Conservation (phyloP, 2,329 filamentous ascomycete genomes). For the Pyricularia pennisetigena region DNA sequence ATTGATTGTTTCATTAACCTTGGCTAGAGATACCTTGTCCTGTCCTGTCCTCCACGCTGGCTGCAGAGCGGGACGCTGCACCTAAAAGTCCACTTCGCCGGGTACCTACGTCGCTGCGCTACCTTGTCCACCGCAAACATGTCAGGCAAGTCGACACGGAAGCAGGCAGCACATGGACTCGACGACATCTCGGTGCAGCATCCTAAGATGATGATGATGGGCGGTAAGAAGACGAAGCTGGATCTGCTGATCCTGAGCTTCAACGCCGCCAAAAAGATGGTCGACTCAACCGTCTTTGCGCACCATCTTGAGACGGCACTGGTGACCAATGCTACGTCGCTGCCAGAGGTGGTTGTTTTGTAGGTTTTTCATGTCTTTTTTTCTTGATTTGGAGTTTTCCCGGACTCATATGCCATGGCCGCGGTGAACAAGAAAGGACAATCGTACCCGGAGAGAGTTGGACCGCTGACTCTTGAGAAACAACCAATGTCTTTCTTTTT, state of each 20-base stretch:
- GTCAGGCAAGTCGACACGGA: not conserved
- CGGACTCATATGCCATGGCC: not conserved
- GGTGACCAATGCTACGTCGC: conserved; percentile 29
- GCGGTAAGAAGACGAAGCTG: conserved; percentile 34
- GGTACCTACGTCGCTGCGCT: not conserved
- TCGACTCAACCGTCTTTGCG: conserved; percentile 63
- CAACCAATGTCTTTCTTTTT: not conserved
- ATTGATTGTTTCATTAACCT: too few relatives aligned
- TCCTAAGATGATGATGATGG: conserved; percentile 23
- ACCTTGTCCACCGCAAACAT: not conserved
- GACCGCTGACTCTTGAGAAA: not conserved
- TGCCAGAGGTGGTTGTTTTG: conserved; percentile 49
- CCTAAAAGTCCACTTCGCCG: not conserved
- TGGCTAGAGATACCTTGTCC: too few relatives aligned
- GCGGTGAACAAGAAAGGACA: not conserved
- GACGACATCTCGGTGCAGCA: conserved; percentile 1
- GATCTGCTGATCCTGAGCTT: conserved; percentile 76
- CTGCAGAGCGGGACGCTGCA: not conserved
- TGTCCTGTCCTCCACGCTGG: not conserved
- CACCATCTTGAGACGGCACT: conserved; percentile 57
- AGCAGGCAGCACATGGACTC: not conserved
- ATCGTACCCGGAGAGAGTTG: not conserved
- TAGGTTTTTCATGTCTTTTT: conserved; percentile 24
- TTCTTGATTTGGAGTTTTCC: too few relatives aligned
- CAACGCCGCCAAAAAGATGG: conserved; percentile 69